phyloP scores from a whole-genome alignment of 2,329 filamentous ascomycete species.

The Paraphoma chrysanthemicola region DNA sequence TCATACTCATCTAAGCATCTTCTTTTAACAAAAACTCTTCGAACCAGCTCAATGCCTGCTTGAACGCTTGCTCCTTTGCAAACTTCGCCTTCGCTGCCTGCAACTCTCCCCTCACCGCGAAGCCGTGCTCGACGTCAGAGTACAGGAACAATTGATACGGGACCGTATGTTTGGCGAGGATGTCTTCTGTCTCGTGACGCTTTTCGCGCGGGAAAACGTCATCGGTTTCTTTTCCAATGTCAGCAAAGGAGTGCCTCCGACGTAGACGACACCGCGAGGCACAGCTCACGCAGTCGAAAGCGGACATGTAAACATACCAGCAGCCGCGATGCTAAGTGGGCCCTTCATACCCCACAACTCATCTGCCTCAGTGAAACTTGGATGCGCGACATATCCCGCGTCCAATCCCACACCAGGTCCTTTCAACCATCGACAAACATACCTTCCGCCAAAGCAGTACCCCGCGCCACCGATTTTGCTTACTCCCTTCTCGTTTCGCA shows the following conservation, averaged over 20 bases:
- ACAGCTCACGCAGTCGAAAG: neutral
- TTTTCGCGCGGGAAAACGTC: conserved; percentile 63
- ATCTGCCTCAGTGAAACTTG: conserved; percentile 71
- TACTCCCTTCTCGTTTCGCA: conserved; percentile 60
- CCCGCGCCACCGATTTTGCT: conserved; percentile 70
- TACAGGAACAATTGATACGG: conserved; percentile 82
- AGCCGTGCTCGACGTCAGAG: conserved; percentile 75
- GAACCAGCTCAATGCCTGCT: conserved; percentile 81
- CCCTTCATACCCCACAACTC: conserved; percentile 65
- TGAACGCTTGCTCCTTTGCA: conserved; percentile 82
- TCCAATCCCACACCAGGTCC: conserved; percentile 66
- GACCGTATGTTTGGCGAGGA: conserved; percentile 60
- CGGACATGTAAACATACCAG: conserved; percentile 50
- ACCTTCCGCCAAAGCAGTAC: conserved; percentile 75
- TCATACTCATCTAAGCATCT: neutral
- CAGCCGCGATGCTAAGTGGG: conserved; percentile 68
- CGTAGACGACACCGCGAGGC: neutral
- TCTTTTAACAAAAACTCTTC: conserved; percentile 62
- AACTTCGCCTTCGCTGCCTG: conserved; percentile 66
- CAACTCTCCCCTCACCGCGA: conserved; percentile 72
- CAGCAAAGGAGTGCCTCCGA: neutral
- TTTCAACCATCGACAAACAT: conserved; percentile 68
- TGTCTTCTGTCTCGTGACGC: conserved; percentile 65
- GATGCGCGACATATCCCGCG: conserved; percentile 77
- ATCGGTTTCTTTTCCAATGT: conserved; percentile 60